Base-by-base conservation (phyloP, 2,329 filamentous ascomycete genomes). In the Scopulariopsis brevicaulis region DNA sequence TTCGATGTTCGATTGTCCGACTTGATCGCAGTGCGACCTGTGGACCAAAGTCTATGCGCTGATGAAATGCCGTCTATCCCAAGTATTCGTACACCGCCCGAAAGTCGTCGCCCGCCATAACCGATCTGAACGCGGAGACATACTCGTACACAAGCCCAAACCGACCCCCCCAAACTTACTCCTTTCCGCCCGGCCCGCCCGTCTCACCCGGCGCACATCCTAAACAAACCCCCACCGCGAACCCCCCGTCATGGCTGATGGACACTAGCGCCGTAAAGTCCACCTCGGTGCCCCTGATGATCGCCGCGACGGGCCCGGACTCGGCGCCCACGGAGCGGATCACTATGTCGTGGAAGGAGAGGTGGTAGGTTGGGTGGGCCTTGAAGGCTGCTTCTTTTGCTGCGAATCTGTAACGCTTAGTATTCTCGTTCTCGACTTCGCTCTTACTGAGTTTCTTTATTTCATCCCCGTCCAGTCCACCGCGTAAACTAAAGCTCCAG, bases 221-320 rank as follows among this genome's bases (percentile, higher is more conserved):
- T 37, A 90, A 62, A 62, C 85, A 88, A 1, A 86, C 77, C 7
- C 87, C 87, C 22, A 80, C 85, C 11, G 90, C 90, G 71, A 91
- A 96, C 8, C 90, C 86, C 1, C 82, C 85, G 69, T 96, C 92
- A 68, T 96, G 92, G 65, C 87, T 94, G 64, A 96, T 95, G 60
- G 87, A 93, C 52, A 96, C 68, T 65, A 82, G 77, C 15, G 85
- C 90, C 55, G 83, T 74, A 62, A 83, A 79, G 60, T 75, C 68
- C 48, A 60, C 64, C n/a, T 63, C 67, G 20, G 59, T 65, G 18
- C 59, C 64, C 1, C 34, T n/a, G 20, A 57, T 53, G 11, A 57
- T 32, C 1, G 55, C 55, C 6, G 50, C 32, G 3, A 53, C 28
- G n/a, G 55, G 55, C 2, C 55, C 55, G 12, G 55, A 53, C 22